phyloP scores from a whole-genome alignment of 352 stramenopile genomes.

The Elongisporangium anandrum region DNA sequence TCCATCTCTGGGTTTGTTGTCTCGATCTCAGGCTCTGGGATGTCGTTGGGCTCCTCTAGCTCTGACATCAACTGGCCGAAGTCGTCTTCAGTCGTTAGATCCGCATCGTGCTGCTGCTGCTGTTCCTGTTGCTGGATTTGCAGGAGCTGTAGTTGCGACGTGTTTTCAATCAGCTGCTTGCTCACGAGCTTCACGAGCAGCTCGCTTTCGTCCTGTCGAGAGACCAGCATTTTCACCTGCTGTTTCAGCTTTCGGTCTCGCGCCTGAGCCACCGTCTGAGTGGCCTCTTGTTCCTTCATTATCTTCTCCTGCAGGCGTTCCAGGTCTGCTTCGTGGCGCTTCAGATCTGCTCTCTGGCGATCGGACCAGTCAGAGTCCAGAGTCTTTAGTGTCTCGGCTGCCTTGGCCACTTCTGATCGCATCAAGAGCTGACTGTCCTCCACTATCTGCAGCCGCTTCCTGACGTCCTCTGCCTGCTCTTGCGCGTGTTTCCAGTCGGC shows the following conservation, averaged over 20 bases:
- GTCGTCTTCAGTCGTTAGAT: constrained; percentile 9
- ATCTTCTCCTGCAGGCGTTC: background rate
- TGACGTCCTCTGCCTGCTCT: background rate
- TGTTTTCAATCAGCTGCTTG: constrained; percentile 63
- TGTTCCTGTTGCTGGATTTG: constrained; percentile 34
- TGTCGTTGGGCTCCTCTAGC: background rate
- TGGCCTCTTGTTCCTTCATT: constrained; percentile 17
- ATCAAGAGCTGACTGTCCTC: constrained; percentile 15
- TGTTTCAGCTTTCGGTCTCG: constrained; percentile 14
- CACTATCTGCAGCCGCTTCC: constrained; percentile 1
- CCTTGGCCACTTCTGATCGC: background rate
- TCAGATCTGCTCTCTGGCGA: background rate
- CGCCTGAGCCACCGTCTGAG: background rate
- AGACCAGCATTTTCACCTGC: constrained; percentile 18
- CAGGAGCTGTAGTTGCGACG: constrained; percentile 52
- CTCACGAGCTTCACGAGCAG: constrained; percentile 60
- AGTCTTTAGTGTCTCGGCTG: constrained; percentile 9
- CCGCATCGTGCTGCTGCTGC: too few relatives aligned
- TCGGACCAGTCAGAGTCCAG: constrained; percentile 2
- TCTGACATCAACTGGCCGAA: background rate
- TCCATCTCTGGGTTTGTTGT: constrained; percentile 5
- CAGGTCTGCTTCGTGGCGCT: background rate
- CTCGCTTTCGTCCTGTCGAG: constrained; percentile 51
- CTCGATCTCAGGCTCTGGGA: constrained; percentile 1
- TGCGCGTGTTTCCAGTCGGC: background rate